These are phyloP conservation scores for Hysterangium stoloniferum DNA, from an alignment of 768 basidiomycete genomes.

Conservation along the genomic window DNA sequence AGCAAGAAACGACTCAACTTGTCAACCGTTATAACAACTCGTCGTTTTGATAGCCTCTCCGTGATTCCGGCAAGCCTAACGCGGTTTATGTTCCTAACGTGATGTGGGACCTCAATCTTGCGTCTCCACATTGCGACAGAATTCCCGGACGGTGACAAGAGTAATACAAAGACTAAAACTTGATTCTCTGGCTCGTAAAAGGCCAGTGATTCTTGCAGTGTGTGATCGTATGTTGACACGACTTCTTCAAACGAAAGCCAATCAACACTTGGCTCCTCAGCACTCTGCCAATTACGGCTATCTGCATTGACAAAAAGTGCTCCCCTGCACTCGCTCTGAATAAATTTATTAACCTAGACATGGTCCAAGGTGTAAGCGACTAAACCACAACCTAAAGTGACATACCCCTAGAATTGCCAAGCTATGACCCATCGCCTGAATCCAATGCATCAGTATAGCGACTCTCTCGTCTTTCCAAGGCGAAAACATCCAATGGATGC, in stretches of 20 bases:
- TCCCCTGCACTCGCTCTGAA: constrained; percentile 63
- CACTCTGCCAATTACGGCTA: constrained; percentile 43
- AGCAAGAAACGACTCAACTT: too few relatives aligned
- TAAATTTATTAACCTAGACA: constrained; percentile 62
- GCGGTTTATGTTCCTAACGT: constrained; percentile 43
- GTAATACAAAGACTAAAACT: constrained; percentile 54
- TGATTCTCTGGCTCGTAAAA: constrained; percentile 63
- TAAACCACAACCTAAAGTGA: too few relatives aligned
- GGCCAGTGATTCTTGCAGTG: constrained; percentile 68
- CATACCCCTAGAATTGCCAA: constrained; percentile 55
- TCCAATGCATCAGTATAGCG: constrained; percentile 44
- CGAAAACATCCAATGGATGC: constrained; percentile 65
- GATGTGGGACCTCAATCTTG: constrained; percentile 56
- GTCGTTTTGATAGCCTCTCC: constrained; percentile 40
- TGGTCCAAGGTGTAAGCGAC: too few relatives aligned
- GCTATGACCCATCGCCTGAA: constrained; percentile 45
- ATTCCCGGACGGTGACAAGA: constrained; percentile 59
- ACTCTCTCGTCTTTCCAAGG: constrained; percentile 60
- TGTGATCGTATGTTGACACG: constrained; percentile 59
- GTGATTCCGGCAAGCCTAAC: constrained; percentile 44
- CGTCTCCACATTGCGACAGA: constrained; percentile 63
- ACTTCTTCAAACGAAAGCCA: constrained; percentile 64
- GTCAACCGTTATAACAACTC: constrained; percentile 59
- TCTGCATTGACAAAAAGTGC: constrained; percentile 68
- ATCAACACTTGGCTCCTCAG: constrained; percentile 63